Evolutionary conservation across 1,284 basidiomycete genomes (phyloP).

Genomic region (Cryptococcus sp.): DNA sequence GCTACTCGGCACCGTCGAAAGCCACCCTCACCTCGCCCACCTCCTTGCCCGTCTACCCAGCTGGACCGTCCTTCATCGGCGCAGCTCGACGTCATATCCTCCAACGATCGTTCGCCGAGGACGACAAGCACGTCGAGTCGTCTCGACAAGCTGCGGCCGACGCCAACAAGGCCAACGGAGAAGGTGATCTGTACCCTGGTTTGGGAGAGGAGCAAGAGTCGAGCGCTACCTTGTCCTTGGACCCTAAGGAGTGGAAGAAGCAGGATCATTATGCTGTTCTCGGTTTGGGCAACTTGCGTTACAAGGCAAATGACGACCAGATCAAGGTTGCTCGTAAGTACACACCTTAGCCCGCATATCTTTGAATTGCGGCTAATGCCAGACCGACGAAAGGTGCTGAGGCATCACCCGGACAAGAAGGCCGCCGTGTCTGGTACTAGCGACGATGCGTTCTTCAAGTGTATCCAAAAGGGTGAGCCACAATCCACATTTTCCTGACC

Average conservation of each 20-base stretch:
- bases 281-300: conserved; percentile 83
- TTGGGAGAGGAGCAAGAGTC: conserved; percentile 88
- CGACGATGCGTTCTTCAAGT: conserved; percentile 99
- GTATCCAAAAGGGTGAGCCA: conserved; percentile 73
- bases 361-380: conserved; percentile 15
- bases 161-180: conserved; percentile 54
- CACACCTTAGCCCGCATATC: no score
- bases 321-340: conserved; percentile 92
- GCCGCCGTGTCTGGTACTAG: conserved; percentile 71
- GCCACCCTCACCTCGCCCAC: conserved; percentile 42
- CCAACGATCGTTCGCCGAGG: conserved; percentile 70
- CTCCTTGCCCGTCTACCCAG: conserved; percentile 60
- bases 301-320: conserved; percentile 81
- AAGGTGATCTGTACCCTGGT: conserved; percentile 72
- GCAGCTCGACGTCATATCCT: conserved; percentile 69
- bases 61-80: conserved; percentile 75
- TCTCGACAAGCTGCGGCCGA: conserved; percentile 53
- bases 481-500: background rate
- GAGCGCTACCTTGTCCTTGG: conserved; percentile 63
- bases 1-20: conserved; percentile 41
- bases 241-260: conserved; percentile 99
- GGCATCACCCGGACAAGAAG: conserved; percentile 99
- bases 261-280: conserved; percentile 98
- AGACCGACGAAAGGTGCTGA: conserved; percentile 98
- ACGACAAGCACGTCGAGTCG: conserved; percentile 53